phyloP scores from a whole-genome alignment of 2,329 filamentous ascomycete genomes.

The Metarhizium humberi region DNA sequence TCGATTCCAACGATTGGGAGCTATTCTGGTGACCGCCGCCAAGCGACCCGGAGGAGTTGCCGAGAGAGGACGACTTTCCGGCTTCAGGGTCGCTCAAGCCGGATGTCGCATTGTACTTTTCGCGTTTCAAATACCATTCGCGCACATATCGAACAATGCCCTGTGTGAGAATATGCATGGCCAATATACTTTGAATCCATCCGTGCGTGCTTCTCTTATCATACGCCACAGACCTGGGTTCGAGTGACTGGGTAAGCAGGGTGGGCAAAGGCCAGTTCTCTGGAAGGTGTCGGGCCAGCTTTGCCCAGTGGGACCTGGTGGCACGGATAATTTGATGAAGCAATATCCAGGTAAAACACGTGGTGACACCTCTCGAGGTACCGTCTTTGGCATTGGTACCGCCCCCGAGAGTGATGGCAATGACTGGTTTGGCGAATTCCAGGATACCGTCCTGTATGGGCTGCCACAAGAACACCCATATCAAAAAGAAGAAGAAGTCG shows the following conservation, averaged over 20 bases:
- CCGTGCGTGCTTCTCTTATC: constrained; percentile 52
- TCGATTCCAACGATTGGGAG: not conserved
- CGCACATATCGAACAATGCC: constrained; percentile 62
- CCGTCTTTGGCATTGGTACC: constrained; percentile 61
- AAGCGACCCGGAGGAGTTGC: constrained; percentile 12
- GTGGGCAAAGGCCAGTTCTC: constrained; percentile 35
- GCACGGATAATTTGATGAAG: constrained; percentile 42
- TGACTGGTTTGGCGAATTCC: constrained; percentile 86
- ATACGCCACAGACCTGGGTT: constrained; percentile 31
- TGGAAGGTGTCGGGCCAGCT: constrained; percentile 35
- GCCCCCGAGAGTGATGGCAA: constrained; percentile 81
- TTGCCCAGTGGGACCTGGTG: constrained; percentile 38
- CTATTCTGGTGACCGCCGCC: constrained; percentile 12
- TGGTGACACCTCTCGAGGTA: constrained; percentile 61
- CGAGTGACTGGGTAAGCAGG: constrained; percentile 38
- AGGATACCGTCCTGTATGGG: constrained; percentile 81
- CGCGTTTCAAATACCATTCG: constrained; percentile 55
- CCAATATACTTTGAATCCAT: constrained; percentile 59
- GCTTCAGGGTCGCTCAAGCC: constrained; percentile 53
- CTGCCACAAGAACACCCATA: constrained; percentile 83
- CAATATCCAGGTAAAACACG: constrained; percentile 60
- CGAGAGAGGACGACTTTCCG: constrained; percentile 36
- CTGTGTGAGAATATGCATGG: constrained; percentile 67
- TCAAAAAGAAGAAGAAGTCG: constrained; percentile 70
- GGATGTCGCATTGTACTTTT: constrained; percentile 42